These are phyloP conservation scores for Parsonsia alboflavescens DNA, from an alignment of 257 asterid genomes.

Conservation along the genomic window DNA sequence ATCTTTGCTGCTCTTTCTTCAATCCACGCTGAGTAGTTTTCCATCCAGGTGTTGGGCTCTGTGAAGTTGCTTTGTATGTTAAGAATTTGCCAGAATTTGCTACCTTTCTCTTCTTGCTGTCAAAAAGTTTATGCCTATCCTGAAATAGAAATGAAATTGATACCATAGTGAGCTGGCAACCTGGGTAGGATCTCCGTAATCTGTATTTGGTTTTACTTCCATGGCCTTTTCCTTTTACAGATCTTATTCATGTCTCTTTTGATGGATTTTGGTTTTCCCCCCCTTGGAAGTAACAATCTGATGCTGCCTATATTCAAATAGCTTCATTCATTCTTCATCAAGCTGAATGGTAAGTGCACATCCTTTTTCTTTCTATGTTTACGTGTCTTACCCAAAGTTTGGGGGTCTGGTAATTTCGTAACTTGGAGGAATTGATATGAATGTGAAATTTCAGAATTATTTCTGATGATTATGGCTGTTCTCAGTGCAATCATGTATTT, in stretches of 20 bases:
- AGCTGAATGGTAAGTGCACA: background rate
- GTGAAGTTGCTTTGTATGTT: background rate
- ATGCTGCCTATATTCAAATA: background rate
- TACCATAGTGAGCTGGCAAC: background rate
- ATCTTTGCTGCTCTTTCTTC: background rate
- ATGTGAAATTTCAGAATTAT: background rate
- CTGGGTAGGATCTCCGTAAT: background rate
- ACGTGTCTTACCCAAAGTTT: background rate
- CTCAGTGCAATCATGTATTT: background rate
- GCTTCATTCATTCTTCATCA: background rate
- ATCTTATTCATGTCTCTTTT: background rate
- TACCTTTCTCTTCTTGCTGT: background rate
- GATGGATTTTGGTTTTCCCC: background rate
- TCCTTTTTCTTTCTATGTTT: background rate
- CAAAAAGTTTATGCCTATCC: background rate
- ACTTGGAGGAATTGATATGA: background rate
- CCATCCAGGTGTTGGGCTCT: background rate
- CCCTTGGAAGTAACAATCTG: background rate
- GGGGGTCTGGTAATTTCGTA: background rate
- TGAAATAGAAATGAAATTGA: background rate
- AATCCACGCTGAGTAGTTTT: background rate
- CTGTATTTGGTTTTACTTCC: background rate
- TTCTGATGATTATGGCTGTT: background rate
- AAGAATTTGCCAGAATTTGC: background rate
- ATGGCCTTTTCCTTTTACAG: background rate